These are phyloP conservation scores for Beta corolliflora DNA, from an alignment of 179 eudicot genomes.

Conservation along the genomic window DNA sequence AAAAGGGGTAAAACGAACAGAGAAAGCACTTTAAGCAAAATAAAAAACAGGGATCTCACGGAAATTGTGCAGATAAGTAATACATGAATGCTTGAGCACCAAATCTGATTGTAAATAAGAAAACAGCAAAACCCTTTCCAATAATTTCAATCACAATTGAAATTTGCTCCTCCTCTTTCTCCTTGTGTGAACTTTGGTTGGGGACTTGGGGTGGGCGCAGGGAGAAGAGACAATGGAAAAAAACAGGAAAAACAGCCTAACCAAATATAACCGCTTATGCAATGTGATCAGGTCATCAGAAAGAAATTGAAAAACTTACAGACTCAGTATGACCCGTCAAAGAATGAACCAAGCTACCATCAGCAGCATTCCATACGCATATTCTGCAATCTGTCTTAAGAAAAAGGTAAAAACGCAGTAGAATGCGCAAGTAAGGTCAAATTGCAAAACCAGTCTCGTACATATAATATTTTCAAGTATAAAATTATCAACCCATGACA, in stretches of 20 bases:
- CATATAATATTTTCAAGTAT: not conserved
- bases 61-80: not conserved
- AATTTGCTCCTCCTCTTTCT: not conserved
- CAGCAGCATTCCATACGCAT: conserved; percentile 99
- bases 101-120: too few relatives aligned
- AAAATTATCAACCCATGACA: not conserved
- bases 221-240: not conserved
- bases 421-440: not conserved
- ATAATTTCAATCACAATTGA: too few relatives aligned
- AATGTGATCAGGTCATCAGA: not conserved
- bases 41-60: not conserved
- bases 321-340: conserved; percentile 97
- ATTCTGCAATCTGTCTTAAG: conserved; percentile 93
- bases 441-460: not conserved
- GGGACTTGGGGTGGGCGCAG: not conserved
- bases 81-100: too few relatives aligned
- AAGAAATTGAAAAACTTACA: conserved; percentile 49
- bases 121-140: too few relatives aligned
- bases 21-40: too few relatives aligned
- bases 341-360: conserved; percentile 97
- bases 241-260: not conserved
- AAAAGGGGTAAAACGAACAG: not conserved
- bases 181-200: not conserved
- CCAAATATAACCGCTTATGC: not conserved
- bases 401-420: conserved; percentile 19